Conservation (phyloP, 148 eudicot species). For the Tetragonia tetragonoides region DNA sequence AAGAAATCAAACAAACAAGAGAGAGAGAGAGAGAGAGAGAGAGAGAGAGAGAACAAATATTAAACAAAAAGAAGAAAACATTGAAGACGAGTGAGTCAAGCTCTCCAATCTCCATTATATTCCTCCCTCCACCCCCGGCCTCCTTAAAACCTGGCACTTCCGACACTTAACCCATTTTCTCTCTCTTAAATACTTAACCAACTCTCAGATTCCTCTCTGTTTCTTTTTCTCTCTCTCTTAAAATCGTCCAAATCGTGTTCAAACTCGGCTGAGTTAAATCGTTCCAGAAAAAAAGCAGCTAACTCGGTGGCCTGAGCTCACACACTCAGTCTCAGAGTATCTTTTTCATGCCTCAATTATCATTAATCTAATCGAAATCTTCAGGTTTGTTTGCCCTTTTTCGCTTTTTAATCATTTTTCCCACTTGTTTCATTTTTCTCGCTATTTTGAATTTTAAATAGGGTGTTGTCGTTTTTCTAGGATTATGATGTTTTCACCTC, state of each 20-base stretch:
- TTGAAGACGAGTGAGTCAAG: too few species aligned
- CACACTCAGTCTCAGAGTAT: neutral
- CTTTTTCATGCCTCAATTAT: neutral
- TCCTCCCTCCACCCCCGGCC: neutral
- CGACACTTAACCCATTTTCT: slow-evolving; percentile 14
- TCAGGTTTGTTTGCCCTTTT: slow-evolving; percentile 20
- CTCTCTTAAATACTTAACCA: neutral
- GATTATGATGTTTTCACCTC: neutral
- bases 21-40: too few species aligned
- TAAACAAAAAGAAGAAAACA: too few species aligned
- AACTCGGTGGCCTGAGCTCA: neutral
- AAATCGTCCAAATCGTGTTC: neutral
- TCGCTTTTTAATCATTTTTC: too few species aligned
- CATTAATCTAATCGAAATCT: slow-evolving; percentile 5
- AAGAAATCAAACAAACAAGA: too few species aligned
- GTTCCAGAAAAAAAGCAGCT: neutral
- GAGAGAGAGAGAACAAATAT: too few species aligned
- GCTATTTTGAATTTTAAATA: neutral
- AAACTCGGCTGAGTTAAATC: slow-evolving; percentile 24
- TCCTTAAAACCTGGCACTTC: slow-evolving; percentile 28
- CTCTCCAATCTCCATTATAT: too few species aligned
- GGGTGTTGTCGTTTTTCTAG: slow-evolving; percentile 15
- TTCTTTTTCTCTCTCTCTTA: neutral
- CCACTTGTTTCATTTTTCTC: neutral
- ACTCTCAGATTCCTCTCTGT: neutral